Evolutionary conservation across 164 flowering plant species (phyloP), one percentile per base, ranked within the genome.

Genomic region (Dillenia turbinata): DNA sequence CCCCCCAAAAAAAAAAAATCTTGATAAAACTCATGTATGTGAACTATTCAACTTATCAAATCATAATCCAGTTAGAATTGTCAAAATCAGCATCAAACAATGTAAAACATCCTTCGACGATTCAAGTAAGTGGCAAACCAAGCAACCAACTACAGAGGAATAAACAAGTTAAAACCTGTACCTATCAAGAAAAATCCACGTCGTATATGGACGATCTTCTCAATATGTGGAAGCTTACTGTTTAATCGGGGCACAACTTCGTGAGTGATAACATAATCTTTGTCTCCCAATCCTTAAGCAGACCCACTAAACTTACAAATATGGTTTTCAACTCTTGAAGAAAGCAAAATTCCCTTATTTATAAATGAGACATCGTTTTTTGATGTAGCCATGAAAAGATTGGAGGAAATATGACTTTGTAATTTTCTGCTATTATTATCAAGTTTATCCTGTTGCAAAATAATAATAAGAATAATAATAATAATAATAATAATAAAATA

Each of bases 161-260:
- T 26, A 1, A 26, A 26, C 0, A 26, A 26, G 3, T 26, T 26
- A 26, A 26, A 26, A 26, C 33, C 72, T n/a, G 51, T 75, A 88
- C 98, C 77, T 87, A 74, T 86, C 90, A 77, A 93, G 75, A 75
- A 88, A 92, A 44, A 92, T 87, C 98, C 98, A 92, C 19, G 93
- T 83, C 19, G 96, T 90, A 70, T 88, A 92, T n/a, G 93, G 87
- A 50, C 96, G 58, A 90, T 81, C 65, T 74, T 92, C 65, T 87
- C 89, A 68, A 79, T 43, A 73, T 47, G 65, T 40, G 92, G 90
- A 78, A 92, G 90, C 73, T 77, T 86, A 66, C 70, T 73, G 63
- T 71, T 72, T 47, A 69, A 57, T 33, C 84, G 54, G 17, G 66
- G 65, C 4, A 73, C 61, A 52, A 76, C 80, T 63, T 89, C 96